Conservation (phyloP, 495 filamentous ascomycete species). For the Penicillium verhagenii region DNA sequence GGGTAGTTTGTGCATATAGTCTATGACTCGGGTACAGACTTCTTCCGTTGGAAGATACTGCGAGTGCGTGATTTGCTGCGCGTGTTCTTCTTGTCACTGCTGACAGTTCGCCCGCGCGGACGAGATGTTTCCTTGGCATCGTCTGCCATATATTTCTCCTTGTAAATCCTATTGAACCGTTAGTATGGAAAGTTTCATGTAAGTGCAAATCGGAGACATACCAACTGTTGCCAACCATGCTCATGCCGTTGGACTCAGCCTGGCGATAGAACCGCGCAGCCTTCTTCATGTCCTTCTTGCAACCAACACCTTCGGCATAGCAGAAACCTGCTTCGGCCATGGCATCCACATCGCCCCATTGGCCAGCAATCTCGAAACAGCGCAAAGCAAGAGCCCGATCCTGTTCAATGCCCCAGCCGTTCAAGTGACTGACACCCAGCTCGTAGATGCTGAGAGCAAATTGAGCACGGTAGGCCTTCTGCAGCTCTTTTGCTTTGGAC, state of each 20-base stretch:
- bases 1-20: slow-evolving; percentile 6
- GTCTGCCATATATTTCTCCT: slow-evolving; percentile 88
- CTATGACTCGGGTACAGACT: slow-evolving; percentile 41
- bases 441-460: slow-evolving; percentile 96
- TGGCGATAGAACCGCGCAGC: slow-evolving; percentile 86
- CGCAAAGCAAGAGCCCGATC: slow-evolving; percentile 84
- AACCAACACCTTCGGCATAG: slow-evolving; percentile 80
- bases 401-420: slow-evolving; percentile 94
- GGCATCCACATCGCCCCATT: slow-evolving; percentile 96
- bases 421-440: slow-evolving; percentile 93
- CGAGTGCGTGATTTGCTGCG: slow-evolving; percentile 64
- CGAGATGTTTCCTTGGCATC: slow-evolving; percentile 32
- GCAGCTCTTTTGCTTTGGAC: slow-evolving; percentile 60
- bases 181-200: slow-evolving; percentile 1
- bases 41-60: slow-evolving; percentile 66
- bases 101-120: slow-evolving; percentile 37
- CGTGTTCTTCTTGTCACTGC: slow-evolving; percentile 53
- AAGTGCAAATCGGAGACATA: slow-evolving; percentile 46
- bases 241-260: slow-evolving; percentile 90
- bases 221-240: slow-evolving; percentile 98
- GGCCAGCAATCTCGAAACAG: slow-evolving; percentile 94
- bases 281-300: slow-evolving; percentile 94
- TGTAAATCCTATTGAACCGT: slow-evolving; percentile 73
- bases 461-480: slow-evolving; percentile 80
- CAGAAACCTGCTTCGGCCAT: slow-evolving; percentile 86